A percentile compares a stretch with the other conserved stretches of the same genome.
Conservation (phyloP, 345 rosid species). For the Anacardium occidentale region DNA sequence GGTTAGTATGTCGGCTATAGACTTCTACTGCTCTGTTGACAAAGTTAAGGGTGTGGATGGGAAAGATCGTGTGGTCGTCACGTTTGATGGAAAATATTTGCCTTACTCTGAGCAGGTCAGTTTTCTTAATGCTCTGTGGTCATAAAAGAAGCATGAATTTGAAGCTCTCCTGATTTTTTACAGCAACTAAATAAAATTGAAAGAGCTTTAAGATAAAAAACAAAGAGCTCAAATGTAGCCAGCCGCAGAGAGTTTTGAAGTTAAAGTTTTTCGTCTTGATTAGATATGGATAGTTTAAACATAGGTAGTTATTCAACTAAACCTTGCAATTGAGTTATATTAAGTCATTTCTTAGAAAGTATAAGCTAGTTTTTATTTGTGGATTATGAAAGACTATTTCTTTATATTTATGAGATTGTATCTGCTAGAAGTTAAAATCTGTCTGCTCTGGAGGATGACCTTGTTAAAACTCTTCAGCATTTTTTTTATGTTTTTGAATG, state of each 20-base stretch:
- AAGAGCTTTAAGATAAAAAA: not conserved
- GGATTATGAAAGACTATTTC: not conserved
- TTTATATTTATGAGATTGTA: not conserved
- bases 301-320: not conserved
- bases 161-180: not conserved
- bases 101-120: constrained; percentile 78
- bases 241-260: no score
- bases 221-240: not conserved
- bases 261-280: not conserved
- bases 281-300: not conserved
- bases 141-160: not conserved
- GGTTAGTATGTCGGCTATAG: constrained; percentile 90
- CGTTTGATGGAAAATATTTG: constrained; percentile 88
- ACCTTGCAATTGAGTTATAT: not conserved
- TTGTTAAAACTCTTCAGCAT: not conserved
- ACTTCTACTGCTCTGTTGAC: constrained; percentile 92
- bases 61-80: constrained; percentile 71
- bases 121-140: constrained; percentile 11
- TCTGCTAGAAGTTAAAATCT: constrained; percentile 3
- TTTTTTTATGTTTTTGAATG: not conserved
- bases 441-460: not conserved
- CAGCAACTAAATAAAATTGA: not conserved
- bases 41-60: constrained; percentile 83
- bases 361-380: not conserved
- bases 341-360: not conserved